Base-by-base conservation (phyloP, 768 basidiomycete species). In the Boletus pseudo-olivaceus region DNA sequence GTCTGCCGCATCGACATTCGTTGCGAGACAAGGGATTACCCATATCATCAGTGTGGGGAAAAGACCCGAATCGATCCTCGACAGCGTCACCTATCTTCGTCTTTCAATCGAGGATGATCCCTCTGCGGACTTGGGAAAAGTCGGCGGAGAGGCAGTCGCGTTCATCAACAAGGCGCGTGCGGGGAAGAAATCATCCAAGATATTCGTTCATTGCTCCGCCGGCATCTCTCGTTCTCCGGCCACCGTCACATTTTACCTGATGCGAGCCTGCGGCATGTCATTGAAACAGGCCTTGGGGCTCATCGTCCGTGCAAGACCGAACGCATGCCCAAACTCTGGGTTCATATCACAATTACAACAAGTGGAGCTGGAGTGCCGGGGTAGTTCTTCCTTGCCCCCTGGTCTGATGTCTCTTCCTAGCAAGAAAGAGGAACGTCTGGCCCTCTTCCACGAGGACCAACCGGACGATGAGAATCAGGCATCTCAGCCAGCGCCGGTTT, bases 1-100 rank as follows among this genome's bases (percentile, higher is more conserved):
- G 0, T 58, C 57, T 11, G 5, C 26, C 2, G 30, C 4, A 30
- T 59, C 33, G 11, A 53, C 57, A 2, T 59, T 53, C 19, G n/a
- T 59, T 1, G 17, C 45, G 4, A 33, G 30, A 33, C 46, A 48
- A 34, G 46, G 57, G 10, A 54, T 59, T 14, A 59, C 57, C 26
- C 57, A 58, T 17, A 27, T 58, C 38, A 44, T 58, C 51, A 59
- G 51, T 15, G 45, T 58, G 2, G 57, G 57, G 3, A 58, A 40
- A 20, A 58, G 20, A 14, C 57, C 57, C 17, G 1, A 2, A 0
- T 54, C 51, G 27, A 47, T 20, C 15, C 19, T 44, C 2, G 57
- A 59, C 12, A 26, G 7, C 2, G 6, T 58, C n/a, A 26, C 37
- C 45, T 58, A 59, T 20, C 50, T 59, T 11, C 46, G 51, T 35